Conservation (phyloP, 2,329 filamentous ascomycete species). For the Calonectria pauciramosa region DNA sequence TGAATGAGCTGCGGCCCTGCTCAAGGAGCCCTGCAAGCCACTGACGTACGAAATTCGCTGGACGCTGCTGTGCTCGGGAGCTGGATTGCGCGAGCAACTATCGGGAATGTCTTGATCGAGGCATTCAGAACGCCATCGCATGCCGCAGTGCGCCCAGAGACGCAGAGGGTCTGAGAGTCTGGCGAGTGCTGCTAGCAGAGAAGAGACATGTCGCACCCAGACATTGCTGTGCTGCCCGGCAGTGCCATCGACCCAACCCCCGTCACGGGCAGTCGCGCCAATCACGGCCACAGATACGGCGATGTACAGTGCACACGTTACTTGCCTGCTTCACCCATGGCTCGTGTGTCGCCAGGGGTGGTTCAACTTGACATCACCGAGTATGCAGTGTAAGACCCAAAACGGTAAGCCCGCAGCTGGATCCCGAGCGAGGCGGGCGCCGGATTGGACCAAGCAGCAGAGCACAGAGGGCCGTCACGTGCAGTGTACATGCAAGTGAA, state of each 20-base stretch:
- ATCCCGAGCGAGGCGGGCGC: background rate
- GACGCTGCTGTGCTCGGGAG: background rate
- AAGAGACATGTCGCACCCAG: background rate
- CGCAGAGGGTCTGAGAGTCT: background rate
- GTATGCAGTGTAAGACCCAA: conserved; percentile 17
- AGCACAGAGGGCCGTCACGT: conserved; percentile 14
- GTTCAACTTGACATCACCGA: conserved; percentile 25
- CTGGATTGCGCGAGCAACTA: background rate
- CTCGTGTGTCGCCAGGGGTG: conserved; percentile 14
- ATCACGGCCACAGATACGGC: conserved; percentile 5
- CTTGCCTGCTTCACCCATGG: conserved; percentile 17
- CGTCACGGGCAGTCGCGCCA: conserved; percentile 22
- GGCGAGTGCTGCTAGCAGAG: background rate
- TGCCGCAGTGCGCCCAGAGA: background rate
- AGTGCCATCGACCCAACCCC: background rate
- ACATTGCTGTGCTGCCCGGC: background rate
- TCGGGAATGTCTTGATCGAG: background rate
- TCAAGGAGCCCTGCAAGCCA: conserved; percentile 17
- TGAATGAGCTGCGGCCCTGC: conserved; percentile 11
- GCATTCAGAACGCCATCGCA: background rate
- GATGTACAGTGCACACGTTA: background rate
- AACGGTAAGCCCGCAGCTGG: conserved; percentile 21
- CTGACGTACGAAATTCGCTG: conserved; percentile 22
- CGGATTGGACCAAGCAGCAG: background rate
- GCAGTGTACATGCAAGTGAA: background rate